These are phyloP conservation scores for Leucosporidium scottii DNA, from an alignment of 768 basidiomycete genomes.

Conservation along the genomic window DNA sequence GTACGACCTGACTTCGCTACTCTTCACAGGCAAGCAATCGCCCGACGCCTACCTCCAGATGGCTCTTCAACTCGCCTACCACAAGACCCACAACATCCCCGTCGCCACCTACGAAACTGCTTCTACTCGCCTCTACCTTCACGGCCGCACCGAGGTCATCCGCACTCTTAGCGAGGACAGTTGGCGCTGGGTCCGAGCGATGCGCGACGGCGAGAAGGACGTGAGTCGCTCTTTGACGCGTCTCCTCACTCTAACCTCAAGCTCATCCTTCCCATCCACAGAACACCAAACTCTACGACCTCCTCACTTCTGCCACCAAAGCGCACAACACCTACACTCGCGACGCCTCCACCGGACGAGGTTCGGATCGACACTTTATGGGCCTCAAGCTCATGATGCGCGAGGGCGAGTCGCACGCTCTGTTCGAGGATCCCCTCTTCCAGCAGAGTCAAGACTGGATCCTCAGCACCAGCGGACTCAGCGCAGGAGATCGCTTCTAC, in stretches of 20 bases:
- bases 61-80: constrained; percentile 86
- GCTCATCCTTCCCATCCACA: constrained; percentile 29
- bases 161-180: constrained; percentile 67
- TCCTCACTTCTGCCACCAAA: constrained; percentile 61
- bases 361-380: constrained; percentile 85
- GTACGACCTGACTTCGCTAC: background rate
- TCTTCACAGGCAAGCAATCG: constrained; percentile 48
- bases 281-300: constrained; percentile 45
- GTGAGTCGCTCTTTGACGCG: constrained; percentile 36
- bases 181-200: constrained; percentile 66
- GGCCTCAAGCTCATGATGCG: constrained; percentile 63
- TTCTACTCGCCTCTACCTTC: constrained; percentile 74
- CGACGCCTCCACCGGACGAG: constrained; percentile 69
- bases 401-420: constrained; percentile 52
- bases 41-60: constrained; percentile 88
- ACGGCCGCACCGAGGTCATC: constrained; percentile 85
- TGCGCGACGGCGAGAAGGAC: constrained; percentile 49
- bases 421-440: constrained; percentile 76
- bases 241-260: constrained; percentile 47
- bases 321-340: constrained; percentile 66
- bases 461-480: constrained; percentile 80
- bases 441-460: constrained; percentile 72
- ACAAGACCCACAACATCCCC: constrained; percentile 63
- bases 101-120: constrained; percentile 92
- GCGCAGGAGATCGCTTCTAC: constrained; percentile 73